Base-by-base conservation (phyloP, 2,329 filamentous ascomycete species). In the Colletotrichum endophyticum region DNA sequence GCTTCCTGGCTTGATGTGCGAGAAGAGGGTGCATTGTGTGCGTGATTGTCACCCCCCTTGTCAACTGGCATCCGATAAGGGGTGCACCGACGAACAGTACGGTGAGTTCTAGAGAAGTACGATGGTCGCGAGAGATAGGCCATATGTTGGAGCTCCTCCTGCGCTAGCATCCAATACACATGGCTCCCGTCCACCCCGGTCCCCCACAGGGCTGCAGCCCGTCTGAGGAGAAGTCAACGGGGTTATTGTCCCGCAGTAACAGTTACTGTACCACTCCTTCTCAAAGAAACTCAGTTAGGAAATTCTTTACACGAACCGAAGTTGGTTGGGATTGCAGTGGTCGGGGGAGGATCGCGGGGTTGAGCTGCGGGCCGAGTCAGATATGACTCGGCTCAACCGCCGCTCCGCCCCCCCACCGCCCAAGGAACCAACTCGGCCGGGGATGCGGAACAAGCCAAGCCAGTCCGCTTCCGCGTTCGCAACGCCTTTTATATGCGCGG, bases 41-140 rank as follows among this genome's bases (percentile, higher is more conserved):
- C 19, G 3, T 49, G 39, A 22, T 49, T 49, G 39, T 49, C 19
- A 49, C 39, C 39, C 19, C 39, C 39, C 19, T n/a, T 49, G 39
- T 4, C 39, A 12, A 49, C 1, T n/a, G 39, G 1, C 19, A 49
- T 49, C 19, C 1, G 39, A 22, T 49, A 49, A 49, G 6, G 19
- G 39, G 1, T 49, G 19, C 9, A 3, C 8, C 16, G 19, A 9
- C 2, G 19, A 49, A 1, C 39, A 7, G 2, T 39, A 19, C 5
- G 6, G 5, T 19, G 36, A 39, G 9, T 0, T 1, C 16, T 2
- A 9, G 19, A 49, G 9, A 49, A 3, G 5, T 0, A n/a, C n/a
- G 19, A 11, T 6, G 2, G n/a, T 49, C 16, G 2, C 5, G 5
- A 49, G 19, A 49, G 19, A n/a, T 49, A 49, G 39, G 39, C 11